A percentile compares a stretch with the other conserved stretches of the same genome.
These are phyloP conservation scores for Crinitomyces ghanaensis DNA, from an alignment of 805 yeast species.

Conservation along the genomic window DNA sequence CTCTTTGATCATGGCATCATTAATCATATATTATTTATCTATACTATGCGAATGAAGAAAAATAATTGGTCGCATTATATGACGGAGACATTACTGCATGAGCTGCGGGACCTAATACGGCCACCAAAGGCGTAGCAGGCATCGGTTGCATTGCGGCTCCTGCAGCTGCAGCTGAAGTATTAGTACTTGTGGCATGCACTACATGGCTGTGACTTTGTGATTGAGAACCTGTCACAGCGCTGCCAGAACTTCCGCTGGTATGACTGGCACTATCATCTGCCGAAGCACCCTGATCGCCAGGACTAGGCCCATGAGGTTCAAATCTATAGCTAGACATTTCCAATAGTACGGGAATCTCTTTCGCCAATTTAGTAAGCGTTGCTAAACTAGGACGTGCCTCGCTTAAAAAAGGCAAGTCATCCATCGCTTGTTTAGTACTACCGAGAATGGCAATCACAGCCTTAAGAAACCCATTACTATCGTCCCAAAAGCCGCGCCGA, in stretches of 20 bases:
- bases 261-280: slow-evolving; percentile 4
- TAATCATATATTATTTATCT: slow-evolving; percentile 5
- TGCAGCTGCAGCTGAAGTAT: slow-evolving; percentile 7
- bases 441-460: slow-evolving; percentile 77
- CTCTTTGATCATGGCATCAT: not conserved
- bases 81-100: slow-evolving; percentile 24
- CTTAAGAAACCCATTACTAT: slow-evolving; percentile 68
- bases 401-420: slow-evolving; percentile 66
- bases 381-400: slow-evolving; percentile 75
- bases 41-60: slow-evolving; percentile 14
- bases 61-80: slow-evolving; percentile 5
- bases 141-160: slow-evolving; percentile 12
- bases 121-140: slow-evolving; percentile 30
- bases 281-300: slow-evolving; percentile 11
- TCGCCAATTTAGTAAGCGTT: slow-evolving; percentile 73
- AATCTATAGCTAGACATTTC: slow-evolving; percentile 51
- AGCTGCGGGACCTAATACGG: slow-evolving; percentile 31
- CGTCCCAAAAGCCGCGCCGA: slow-evolving; percentile 70
- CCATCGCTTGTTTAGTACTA: slow-evolving; percentile 69
- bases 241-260: slow-evolving; percentile 4
- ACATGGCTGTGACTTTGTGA: slow-evolving; percentile 2
- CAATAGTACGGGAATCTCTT: slow-evolving; percentile 78
- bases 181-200: slow-evolving; percentile 5
- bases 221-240: slow-evolving; percentile 1
- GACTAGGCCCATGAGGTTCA: too few relatives aligned